Evolutionary conservation across 176 grass and related monocot species (phyloP).

Genomic region (Dendrocalamus sinicus): DNA sequence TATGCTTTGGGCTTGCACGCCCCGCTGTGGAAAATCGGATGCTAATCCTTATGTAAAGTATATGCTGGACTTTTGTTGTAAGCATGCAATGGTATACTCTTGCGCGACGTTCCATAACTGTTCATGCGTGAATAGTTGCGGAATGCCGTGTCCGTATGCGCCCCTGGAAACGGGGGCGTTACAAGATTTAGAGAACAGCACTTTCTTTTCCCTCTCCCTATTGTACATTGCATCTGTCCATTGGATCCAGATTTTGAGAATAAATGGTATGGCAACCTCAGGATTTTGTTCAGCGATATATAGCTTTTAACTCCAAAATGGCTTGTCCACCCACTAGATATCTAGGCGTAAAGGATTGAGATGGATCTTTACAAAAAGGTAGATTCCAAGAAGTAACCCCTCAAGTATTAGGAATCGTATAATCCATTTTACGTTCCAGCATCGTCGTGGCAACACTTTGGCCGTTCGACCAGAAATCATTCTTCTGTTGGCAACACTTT

Average conservation of each 20-base stretch:
- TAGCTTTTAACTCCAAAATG: slow-evolving; percentile 14
- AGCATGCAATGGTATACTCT: no score
- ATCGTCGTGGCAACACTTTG: neutral
- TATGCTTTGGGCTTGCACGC: no score
- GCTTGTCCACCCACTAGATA: slow-evolving; percentile 16
- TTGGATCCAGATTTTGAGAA: slow-evolving; percentile 45
- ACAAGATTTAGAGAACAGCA: no score
- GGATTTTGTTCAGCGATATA: slow-evolving; percentile 28
- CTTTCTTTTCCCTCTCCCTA: neutral
- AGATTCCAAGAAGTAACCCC: slow-evolving; percentile 30
- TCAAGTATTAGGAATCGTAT: slow-evolving; percentile 17
- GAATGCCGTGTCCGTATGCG: no score
- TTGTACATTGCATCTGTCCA: neutral
- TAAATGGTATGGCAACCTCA: neutral
- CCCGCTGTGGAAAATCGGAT: no score
- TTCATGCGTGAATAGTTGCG: no score
- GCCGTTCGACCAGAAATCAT: neutral
- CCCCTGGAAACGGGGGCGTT: no score
- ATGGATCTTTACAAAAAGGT: slow-evolving; percentile 36
- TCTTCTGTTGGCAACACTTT: neutral
- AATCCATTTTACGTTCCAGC: neutral
- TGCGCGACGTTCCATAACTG: no score
- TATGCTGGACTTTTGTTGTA: no score
- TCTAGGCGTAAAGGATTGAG: slow-evolving; percentile 23
- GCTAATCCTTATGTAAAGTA: no score